Percentiles rank a stretch among this genome's conserved stretches.
These are phyloP conservation scores for Monsonia emarginata DNA, from an alignment of 441 rosid genomes.

Conservation along the genomic window DNA sequence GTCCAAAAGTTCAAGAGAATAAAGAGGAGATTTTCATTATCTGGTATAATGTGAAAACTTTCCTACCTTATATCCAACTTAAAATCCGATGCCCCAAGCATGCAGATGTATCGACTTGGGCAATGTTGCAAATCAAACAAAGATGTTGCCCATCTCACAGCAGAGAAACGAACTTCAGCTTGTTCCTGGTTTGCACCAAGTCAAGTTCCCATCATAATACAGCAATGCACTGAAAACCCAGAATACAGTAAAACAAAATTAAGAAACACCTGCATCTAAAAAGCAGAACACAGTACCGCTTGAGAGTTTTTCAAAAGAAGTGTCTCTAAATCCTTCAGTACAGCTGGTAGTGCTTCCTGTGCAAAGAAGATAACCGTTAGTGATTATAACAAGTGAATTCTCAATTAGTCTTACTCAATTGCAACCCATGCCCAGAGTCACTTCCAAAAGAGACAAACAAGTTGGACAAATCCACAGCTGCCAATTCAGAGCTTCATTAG, in stretches of 20 bases:
- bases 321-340: constrained; percentile 67
- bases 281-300: constrained; percentile 42
- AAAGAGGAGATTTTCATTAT: neutral
- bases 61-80: constrained; percentile 88
- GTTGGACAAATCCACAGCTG: neutral
- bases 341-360: constrained; percentile 64
- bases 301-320: constrained; percentile 63
- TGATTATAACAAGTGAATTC: neutral
- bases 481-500: neutral
- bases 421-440: neutral
- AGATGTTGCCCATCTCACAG: constrained; percentile 83
- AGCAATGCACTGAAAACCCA: constrained; percentile 12
- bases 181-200: constrained; percentile 49
- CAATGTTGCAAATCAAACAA: constrained; percentile 73
- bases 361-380: constrained; percentile 14
- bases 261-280: constrained; percentile 1
- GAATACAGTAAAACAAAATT: neutral
- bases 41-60: constrained; percentile 11
- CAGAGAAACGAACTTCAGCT: constrained; percentile 92
- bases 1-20: neutral
- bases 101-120: constrained; percentile 86
- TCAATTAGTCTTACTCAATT: neutral
- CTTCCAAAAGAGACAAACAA: constrained; percentile 2
- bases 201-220: constrained; percentile 12
- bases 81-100: constrained; percentile 79